Evolutionary conservation across 495 filamentous ascomycete genomes (phyloP).

Genomic region (Apodospora peruviana): DNA sequence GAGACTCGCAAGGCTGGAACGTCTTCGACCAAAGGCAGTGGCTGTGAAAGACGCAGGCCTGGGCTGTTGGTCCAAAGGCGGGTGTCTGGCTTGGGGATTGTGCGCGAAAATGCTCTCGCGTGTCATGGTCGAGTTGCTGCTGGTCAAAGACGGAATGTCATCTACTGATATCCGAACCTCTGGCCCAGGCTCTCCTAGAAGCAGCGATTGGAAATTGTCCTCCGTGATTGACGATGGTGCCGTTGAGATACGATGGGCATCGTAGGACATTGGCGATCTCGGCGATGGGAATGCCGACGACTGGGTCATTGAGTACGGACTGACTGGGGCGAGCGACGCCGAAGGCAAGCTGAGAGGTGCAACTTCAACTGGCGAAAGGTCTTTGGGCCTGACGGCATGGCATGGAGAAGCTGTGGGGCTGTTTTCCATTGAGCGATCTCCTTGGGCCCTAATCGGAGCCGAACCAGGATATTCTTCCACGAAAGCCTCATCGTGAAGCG

Average conservation of each 20-base stretch:
- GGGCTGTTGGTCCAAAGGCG: conserved; percentile 41
- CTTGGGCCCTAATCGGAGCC: conserved; percentile 16
- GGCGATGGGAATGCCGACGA: conserved; percentile 53
- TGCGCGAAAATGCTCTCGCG: conserved; percentile 49
- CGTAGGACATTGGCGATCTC: conserved; percentile 59
- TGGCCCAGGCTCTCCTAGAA: conserved; percentile 57
- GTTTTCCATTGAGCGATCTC: background rate
- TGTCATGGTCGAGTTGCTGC: conserved; percentile 81
- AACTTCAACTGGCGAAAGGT: conserved; percentile 49
- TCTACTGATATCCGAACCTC: conserved; percentile 72
- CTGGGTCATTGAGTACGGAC: conserved; percentile 45
- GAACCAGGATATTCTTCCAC: conserved; percentile 15
- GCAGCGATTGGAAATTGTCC: conserved; percentile 56
- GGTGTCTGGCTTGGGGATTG: conserved; percentile 23
- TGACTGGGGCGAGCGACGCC: conserved; percentile 45
- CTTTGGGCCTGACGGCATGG: conserved; percentile 46
- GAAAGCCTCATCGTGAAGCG: conserved; percentile 41
- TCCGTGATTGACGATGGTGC: conserved; percentile 66
- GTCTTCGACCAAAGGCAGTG: conserved; percentile 62
- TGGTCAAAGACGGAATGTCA: conserved; percentile 81
- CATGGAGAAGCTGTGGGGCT: conserved; percentile 48
- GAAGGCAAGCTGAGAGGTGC: conserved; percentile 37
- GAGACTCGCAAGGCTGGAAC: conserved; percentile 78
- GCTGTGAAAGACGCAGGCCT: conserved; percentile 67
- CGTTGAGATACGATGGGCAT: conserved; percentile 64